These are phyloP conservation scores for Obelidium mucronatum DNA, from an alignment of 192 early-diverging fungal species.

Conservation along the genomic window DNA sequence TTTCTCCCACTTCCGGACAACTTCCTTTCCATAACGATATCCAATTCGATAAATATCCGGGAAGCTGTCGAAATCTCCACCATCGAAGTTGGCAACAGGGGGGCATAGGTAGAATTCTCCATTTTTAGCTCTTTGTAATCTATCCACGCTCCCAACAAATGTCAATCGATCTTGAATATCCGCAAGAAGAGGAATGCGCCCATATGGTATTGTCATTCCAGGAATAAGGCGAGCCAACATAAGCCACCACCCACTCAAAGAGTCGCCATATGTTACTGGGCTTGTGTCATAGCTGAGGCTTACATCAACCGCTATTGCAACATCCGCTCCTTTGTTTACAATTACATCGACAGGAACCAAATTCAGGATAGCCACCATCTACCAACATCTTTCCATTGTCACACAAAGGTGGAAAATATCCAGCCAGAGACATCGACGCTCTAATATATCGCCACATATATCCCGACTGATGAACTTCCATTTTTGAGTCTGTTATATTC, in stretches of 20 bases:
- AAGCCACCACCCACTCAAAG: constrained; percentile 91
- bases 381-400: constrained; percentile 98
- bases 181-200: constrained; percentile 85
- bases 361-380: constrained; percentile 98
- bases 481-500: constrained; percentile 94
- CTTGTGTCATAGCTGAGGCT: constrained; percentile 91
- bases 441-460: constrained; percentile 98
- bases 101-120: constrained; percentile 84
- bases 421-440: constrained; percentile 97
- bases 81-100: constrained; percentile 85
- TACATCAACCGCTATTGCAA: constrained; percentile 95
- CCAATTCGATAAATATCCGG: constrained; percentile 86
- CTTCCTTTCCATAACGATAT: constrained; percentile 81
- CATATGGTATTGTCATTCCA: constrained; percentile 48
- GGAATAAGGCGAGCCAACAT: constrained; percentile 83
- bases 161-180: constrained; percentile 95
- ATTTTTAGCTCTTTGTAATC: constrained; percentile 88
- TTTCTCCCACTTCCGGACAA: constrained; percentile 80
- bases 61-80: constrained; percentile 91
- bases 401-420: constrained; percentile 94
- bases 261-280: constrained; percentile 90
- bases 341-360: constrained; percentile 93
- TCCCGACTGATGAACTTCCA: constrained; percentile 92
- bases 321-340: constrained; percentile 78
- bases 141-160: constrained; percentile 85